Base-by-base conservation (phyloP, 1,139 yeast species). In the Debaryomyces sp. region DNA sequence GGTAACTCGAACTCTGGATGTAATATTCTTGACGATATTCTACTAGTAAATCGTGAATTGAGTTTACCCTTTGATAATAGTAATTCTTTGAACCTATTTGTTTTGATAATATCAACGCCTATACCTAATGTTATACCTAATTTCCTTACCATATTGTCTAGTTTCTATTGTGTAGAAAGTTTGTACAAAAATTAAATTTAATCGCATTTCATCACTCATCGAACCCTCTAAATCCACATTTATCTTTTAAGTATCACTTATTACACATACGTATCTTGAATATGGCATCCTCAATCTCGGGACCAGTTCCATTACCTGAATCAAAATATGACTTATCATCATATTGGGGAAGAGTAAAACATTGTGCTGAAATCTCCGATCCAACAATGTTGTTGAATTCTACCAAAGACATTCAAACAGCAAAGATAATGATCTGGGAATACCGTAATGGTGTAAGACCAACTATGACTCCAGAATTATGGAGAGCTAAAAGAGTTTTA, bases 301-400 rank as follows among this genome's bases (percentile, higher is more conserved):
- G 97, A 13, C 83, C 87, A 10, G 81, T 89, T 40, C 77, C 87
- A 1, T 74, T 91, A 34, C 97, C 97, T 5, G 84, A 78, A 51
- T 89, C 97, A 10, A 81, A 78, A 53, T 87, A 84, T 67, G 96
- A 94, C 66, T 73, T 92, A 38, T 60, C 79, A 49, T 84, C 97
- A 0, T 94, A 94, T 68, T 81, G 89, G 86, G 99, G 99, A 12
- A 81, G 99, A 59, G 98, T 94, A 46, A 82, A 83, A 63, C 98
- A 94, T 64, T 89, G 97, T 68, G 91, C 96, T 9, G 96, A 87
- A 55, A 87, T 94, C 49, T 85, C 96, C 1, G 97, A 91, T 61
- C 99, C 98, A 21, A 74, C 91, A 35, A 94, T 90, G 94, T 75
- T 94, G 46, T 73, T 94, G 48, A 89, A 87, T 58, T 81, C 95